Conservation (phyloP, 805 yeast species). For the Tetrapisispora phaffii region DNA sequence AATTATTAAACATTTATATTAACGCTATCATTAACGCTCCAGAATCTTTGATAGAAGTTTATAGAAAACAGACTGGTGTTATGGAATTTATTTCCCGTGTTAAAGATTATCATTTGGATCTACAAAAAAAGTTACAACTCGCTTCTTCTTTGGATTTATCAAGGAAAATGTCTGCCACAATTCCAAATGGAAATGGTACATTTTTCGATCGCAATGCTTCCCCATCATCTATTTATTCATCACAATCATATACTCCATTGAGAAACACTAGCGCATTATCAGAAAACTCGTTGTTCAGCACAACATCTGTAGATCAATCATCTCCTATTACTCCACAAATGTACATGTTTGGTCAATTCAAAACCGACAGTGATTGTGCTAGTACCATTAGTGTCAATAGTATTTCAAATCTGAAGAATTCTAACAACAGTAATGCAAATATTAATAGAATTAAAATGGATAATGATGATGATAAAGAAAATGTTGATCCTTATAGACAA, state of each 20-base stretch:
- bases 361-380: constrained; percentile 21
- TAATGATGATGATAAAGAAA: constrained; percentile 4
- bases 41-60: constrained; percentile 13
- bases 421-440: constrained; percentile 1
- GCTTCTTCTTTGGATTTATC: constrained; percentile 23
- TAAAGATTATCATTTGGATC: constrained; percentile 13
- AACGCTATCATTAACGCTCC: constrained; percentile 16
- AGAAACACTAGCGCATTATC: constrained; percentile 27
- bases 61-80: constrained; percentile 18
- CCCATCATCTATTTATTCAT: constrained; percentile 17
- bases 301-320: constrained; percentile 14
- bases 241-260: constrained; percentile 25
- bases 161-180: constrained; percentile 10
- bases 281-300: constrained; percentile 26
- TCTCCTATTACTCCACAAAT: constrained; percentile 29
- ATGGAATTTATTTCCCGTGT: constrained; percentile 13
- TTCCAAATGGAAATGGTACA: constrained; percentile 6
- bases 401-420: constrained; percentile 10
- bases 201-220: constrained; percentile 13
- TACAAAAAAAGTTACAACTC: constrained; percentile 19
- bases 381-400: constrained; percentile 24
- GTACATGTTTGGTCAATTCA: constrained; percentile 23
- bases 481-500: neutral
- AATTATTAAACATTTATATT: constrained; percentile 14
- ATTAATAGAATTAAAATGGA: neutral